A percentile compares a stretch with the other conserved stretches of the same genome.
phyloP scores from a whole-genome alignment of 176 grass and related monocot genomes.

The Oropetium thomaeum region DNA sequence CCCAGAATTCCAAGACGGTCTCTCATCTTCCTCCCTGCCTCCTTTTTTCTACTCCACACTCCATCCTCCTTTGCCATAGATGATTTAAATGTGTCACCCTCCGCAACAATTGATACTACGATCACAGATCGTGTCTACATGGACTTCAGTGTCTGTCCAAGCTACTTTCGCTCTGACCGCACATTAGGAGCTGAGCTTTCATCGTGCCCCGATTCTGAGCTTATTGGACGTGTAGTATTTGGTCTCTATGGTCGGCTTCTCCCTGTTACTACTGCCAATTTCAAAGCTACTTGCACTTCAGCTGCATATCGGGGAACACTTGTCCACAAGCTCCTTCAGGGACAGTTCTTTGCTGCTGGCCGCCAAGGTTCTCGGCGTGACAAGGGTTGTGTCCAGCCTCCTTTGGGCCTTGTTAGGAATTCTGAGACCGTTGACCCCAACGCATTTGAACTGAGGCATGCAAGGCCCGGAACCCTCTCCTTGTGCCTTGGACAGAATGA shows the following conservation, averaged over 20 bases:
- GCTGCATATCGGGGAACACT: constrained; percentile 79
- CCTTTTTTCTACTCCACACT: constrained; percentile 38
- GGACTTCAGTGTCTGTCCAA: constrained; percentile 88
- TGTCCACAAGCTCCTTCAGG: constrained; percentile 79
- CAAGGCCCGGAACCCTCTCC: constrained; percentile 77
- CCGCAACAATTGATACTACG: constrained; percentile 38
- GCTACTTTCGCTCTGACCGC: constrained; percentile 74
- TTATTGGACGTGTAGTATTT: constrained; percentile 85
- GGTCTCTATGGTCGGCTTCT: constrained; percentile 80
- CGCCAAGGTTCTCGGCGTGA: constrained; percentile 67
- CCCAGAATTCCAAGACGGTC: constrained; percentile 32
- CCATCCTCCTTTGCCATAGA: constrained; percentile 39
- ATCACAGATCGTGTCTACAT: constrained; percentile 90
- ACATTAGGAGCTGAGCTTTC: constrained; percentile 67
- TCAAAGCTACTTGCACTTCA: constrained; percentile 64
- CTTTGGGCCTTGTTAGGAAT: constrained; percentile 60
- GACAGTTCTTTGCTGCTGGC: constrained; percentile 86
- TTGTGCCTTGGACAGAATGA: constrained; percentile 89
- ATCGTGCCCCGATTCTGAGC: constrained; percentile 76
- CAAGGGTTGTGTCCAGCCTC: constrained; percentile 74
- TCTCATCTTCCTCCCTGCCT: constrained; percentile 27
- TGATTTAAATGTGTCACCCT: constrained; percentile 22
- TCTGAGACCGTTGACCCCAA: constrained; percentile 68
- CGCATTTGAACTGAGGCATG: constrained; percentile 71
- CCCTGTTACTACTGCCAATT: constrained; percentile 73